Evolutionary conservation across 495 filamentous ascomycete species (phyloP), one percentile per base, ranked within the genome.

Genomic region (Penicillium alfredii): DNA sequence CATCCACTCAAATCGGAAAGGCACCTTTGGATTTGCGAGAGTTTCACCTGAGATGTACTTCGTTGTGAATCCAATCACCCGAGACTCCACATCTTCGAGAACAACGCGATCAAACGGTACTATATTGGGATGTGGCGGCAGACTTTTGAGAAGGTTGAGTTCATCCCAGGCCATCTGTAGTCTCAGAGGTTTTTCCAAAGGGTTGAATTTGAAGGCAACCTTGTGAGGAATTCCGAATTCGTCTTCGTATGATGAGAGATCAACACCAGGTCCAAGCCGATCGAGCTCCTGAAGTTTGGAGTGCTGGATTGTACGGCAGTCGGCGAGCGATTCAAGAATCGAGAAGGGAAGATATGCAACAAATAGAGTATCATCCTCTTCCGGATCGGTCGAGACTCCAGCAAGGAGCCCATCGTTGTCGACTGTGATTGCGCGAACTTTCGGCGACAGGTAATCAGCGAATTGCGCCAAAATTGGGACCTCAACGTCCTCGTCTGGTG

Each of bases 251-350:
- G 33, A 39, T 35, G 11, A 23, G 23, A 42, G 34, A 40, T 48
- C 34, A 10, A 48, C 30, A 42, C 34, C 10, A 42, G 29, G 13
- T 11, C 12, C 24, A 3, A 26, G 12, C 24, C 24, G 24, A 8
- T 11, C 24, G 12, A 10, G 12, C 21, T 45, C 33, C 18, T 25
- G 40, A 13, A 49, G 35, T 18, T 44, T 4, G 17, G 45, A 40
- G n/a, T 30, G 31, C 6, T 33, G 11, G 3, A 40, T 24, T 28
- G 18, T 19, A 33, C 31, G 6, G 24, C 24, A 26, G 24, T 26
- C 24, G 9, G 24, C 9, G 9, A 26, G 12, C 66, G 16, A 64
- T 73, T 40, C 65, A 62, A 32, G 69, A 71, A 44, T 72, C 71
- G 0, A 63, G 61, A 17, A 55, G 63, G 20, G 41, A 69, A 20